Conservation (phyloP, 805 yeast species). For the Candida ortonii region DNA sequence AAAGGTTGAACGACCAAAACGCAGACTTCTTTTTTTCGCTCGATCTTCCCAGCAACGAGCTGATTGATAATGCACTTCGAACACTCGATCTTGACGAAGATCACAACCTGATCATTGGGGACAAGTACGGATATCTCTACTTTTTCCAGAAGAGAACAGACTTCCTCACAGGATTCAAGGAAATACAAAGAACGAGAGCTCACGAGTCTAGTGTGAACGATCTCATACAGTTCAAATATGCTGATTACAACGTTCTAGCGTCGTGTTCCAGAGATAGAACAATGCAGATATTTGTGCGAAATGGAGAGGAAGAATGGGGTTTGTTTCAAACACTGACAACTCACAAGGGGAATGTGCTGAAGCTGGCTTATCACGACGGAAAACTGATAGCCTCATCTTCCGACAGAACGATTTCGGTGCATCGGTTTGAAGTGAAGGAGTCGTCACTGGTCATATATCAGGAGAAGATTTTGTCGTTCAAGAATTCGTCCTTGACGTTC, state of each 20-base stretch:
- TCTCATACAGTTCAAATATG: constrained; percentile 35
- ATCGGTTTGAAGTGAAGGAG: constrained; percentile 33
- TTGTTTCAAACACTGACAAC: constrained; percentile 57
- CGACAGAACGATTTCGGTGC: constrained; percentile 59
- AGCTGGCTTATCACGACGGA: constrained; percentile 32
- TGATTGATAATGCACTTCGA: constrained; percentile 40
- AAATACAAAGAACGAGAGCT: constrained; percentile 36
- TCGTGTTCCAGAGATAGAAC: constrained; percentile 61
- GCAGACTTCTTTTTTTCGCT: constrained; percentile 11
- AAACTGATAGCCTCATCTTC: constrained; percentile 53
- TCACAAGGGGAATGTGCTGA: constrained; percentile 53
- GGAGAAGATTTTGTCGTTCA: constrained; percentile 49
- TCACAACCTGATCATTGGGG: constrained; percentile 41
- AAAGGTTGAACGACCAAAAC: constrained; percentile 21
- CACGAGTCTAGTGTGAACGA: constrained; percentile 54
- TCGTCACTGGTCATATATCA: constrained; percentile 26
- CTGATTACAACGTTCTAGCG: constrained; percentile 32
- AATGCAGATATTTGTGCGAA: constrained; percentile 49
- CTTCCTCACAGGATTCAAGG: constrained; percentile 22
- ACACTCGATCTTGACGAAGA: constrained; percentile 36
- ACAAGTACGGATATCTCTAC: constrained; percentile 43
- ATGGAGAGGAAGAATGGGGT: constrained; percentile 38
- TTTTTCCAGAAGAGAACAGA: constrained; percentile 26
- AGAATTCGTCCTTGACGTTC: constrained; percentile 49
- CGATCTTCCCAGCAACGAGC: constrained; percentile 30